Base-by-base conservation (phyloP, 768 basidiomycete genomes). In the Dentipellis fragilis region DNA sequence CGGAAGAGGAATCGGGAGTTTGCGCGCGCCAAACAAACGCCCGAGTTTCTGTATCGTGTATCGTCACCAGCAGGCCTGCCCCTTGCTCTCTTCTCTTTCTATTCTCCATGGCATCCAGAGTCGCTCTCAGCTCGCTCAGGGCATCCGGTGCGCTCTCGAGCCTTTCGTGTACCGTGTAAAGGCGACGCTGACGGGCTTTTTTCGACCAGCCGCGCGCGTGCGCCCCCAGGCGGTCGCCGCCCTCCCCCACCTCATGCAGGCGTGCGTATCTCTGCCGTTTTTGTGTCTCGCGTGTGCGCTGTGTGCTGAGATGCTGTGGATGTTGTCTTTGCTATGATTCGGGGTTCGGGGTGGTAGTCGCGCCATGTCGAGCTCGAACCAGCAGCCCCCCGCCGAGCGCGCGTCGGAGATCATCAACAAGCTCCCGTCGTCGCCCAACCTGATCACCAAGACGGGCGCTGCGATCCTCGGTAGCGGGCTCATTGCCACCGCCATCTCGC, bases 361-460 rank as follows among this genome's bases (percentile, higher is more conserved):
- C 57, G 72, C 83, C 16, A 80, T 87, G 77, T 77, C 85, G 59
- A 76, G 72, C 62, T 72, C 75, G 22, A 75, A 80, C 46, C 77
- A 75, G 62, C 78, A 82, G 49, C 84, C 78, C 11, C 86, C 89
- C 16, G 90, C 84, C 16, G 84, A 96, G 73, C 88, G 87, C 64
- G 95, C 95, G 42, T 82, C 86, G 34, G 84, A 94, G 67, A 80
- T 98, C 64, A 85, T 99, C 65, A 84, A 95, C 73, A 86, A 83
- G 68, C 77, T 90, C 45, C 89, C 89, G 17, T 89, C 82, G 56
- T 93, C 83, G 63, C 92, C 81, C 22, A 85, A 83, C 68, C 78
- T 96, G 71, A 79, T 94, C 77, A 92, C 93, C 69, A 99, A 99
- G 77, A 94, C 93, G 47, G 93, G 93, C 59, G 82, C 89, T 52